These are phyloP conservation scores for Acacia confusa DNA, from an alignment of 306 rosid genomes.

Conservation along the genomic window DNA sequence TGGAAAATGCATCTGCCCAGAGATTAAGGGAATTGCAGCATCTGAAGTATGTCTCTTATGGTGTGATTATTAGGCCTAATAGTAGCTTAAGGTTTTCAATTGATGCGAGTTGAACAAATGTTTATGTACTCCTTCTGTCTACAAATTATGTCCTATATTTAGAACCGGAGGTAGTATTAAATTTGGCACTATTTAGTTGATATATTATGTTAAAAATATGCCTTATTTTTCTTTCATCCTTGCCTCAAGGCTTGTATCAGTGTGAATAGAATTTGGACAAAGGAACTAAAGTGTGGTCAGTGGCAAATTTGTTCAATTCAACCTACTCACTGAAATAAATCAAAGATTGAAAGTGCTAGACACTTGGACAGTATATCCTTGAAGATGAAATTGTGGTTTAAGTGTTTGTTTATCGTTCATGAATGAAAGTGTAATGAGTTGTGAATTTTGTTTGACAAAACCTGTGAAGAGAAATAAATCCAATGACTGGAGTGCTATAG, in stretches of 20 bases:
- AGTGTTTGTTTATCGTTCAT: too few species aligned
- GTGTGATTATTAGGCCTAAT: constrained; percentile 37
- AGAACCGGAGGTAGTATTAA: background rate
- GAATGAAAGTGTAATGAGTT: background rate
- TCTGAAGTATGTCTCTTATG: constrained; percentile 49
- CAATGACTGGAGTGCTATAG: background rate
- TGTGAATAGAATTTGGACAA: background rate
- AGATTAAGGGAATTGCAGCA: constrained; percentile 81
- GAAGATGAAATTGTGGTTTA: too few species aligned
- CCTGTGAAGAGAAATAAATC: background rate
- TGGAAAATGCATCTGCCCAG: constrained; percentile 61
- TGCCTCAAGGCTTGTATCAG: background rate
- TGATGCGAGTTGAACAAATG: background rate
- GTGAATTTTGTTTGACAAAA: background rate
- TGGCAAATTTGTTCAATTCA: background rate
- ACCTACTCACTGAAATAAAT: too few species aligned
- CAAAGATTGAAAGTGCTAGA: too few species aligned
- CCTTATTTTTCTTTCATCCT: background rate
- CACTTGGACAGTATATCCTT: too few species aligned
- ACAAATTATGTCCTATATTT: too few species aligned
- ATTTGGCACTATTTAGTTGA: background rate
- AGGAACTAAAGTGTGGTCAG: background rate
- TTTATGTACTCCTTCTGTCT: background rate
- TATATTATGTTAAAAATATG: too few species aligned
- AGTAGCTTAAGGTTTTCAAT: constrained; percentile 19